These are phyloP conservation scores for Macroventuria anomochaeta DNA, from an alignment of 2,329 filamentous ascomycete species.

Conservation along the genomic window DNA sequence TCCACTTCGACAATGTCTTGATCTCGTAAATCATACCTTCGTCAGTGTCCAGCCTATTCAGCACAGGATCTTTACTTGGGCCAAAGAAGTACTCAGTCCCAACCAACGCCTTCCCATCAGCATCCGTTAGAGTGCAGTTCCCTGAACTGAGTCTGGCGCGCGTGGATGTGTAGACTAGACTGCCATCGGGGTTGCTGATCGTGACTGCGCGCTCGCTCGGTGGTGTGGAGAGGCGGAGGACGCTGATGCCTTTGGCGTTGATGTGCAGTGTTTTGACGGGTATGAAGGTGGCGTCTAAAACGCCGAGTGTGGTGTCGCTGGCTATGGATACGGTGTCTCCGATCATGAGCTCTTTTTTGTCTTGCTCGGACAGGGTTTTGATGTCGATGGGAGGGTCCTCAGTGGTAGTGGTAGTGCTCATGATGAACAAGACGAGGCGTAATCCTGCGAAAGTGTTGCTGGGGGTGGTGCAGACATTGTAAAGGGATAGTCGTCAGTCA, in stretches of 20 bases:
- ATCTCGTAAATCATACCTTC: conserved; percentile 31
- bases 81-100: conserved; percentile 65
- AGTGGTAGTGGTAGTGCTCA: conserved; percentile 2
- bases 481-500: neutral
- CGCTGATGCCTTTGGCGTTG: conserved; percentile 54
- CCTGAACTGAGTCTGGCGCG: conserved; percentile 55
- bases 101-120: conserved; percentile 52
- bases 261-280: conserved; percentile 59
- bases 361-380: conserved; percentile 18
- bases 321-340: conserved; percentile 24
- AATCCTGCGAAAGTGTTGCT: neutral
- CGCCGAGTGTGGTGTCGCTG: conserved; percentile 24
- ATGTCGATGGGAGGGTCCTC: conserved; percentile 18
- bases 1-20: conserved; percentile 50
- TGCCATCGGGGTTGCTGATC: conserved; percentile 46
- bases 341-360: conserved; percentile 29
- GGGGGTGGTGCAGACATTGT: neutral
- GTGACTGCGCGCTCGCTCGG: conserved; percentile 31
- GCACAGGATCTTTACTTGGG: conserved; percentile 58
- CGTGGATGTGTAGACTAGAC: conserved; percentile 51
- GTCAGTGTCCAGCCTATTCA: conserved; percentile 49
- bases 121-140: conserved; percentile 56
- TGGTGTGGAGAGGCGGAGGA: neutral
- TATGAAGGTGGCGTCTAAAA: conserved; percentile 42
- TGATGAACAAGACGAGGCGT: neutral